Percentiles rank a stretch among this genome's conserved stretches.
phyloP scores from a whole-genome alignment of 2,329 filamentous ascomycete species.

The Fusarium cyanostomum region DNA sequence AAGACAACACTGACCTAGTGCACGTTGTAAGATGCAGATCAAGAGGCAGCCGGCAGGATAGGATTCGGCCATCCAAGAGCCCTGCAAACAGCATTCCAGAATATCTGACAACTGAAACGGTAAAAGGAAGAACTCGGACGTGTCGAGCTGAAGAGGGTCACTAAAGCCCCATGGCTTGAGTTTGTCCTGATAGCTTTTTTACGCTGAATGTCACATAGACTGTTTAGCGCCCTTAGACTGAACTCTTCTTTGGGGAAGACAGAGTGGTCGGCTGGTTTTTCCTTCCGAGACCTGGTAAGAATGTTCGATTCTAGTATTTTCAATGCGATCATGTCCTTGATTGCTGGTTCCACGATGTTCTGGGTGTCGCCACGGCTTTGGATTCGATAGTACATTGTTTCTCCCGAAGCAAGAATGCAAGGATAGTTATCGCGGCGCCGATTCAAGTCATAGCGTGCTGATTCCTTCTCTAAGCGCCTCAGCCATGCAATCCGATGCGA shows the following conservation, averaged over 20 bases:
- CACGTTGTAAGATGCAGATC: slow-evolving; percentile 35
- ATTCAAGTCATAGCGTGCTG: slow-evolving; percentile 37
- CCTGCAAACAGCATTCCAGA: slow-evolving; percentile 39
- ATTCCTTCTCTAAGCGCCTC: slow-evolving; percentile 37
- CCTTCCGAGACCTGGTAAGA: not conserved
- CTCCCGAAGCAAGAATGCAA: slow-evolving; percentile 39
- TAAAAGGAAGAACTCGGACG: slow-evolving; percentile 32
- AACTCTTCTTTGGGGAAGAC: no score
- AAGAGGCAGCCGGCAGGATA: slow-evolving; percentile 38
- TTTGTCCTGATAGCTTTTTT: slow-evolving; percentile 24
- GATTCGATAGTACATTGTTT: slow-evolving; percentile 38
- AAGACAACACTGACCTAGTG: slow-evolving; percentile 41
- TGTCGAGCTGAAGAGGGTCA: slow-evolving; percentile 28
- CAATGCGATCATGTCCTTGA: not conserved
- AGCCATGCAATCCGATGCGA: slow-evolving; percentile 38
- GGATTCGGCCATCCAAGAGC: slow-evolving; percentile 37
- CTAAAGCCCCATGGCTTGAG: slow-evolving; percentile 34
- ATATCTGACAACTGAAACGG: slow-evolving; percentile 23
- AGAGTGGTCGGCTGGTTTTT: not conserved
- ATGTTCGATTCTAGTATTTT: not conserved
- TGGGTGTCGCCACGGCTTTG: not conserved
- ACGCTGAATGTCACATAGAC: not conserved
- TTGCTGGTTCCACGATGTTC: not conserved
- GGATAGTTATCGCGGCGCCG: slow-evolving; percentile 13
- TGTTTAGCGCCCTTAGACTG: not conserved